Evolutionary conservation across 352 stramenopile genomes (phyloP).

Genomic region (Phytophthora nicotianae): DNA sequence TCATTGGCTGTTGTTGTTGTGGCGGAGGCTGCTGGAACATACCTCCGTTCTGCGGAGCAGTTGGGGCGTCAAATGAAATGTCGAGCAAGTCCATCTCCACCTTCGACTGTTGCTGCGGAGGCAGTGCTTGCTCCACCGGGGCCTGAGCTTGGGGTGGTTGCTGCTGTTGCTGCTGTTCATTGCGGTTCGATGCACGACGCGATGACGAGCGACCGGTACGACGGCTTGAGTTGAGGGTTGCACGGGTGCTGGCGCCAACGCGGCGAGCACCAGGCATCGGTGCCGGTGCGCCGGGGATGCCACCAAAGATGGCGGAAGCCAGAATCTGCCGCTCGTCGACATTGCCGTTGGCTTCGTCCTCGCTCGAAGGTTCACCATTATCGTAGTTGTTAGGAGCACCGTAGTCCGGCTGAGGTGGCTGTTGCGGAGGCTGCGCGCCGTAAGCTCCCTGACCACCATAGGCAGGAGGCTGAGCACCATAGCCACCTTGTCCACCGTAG

Average conservation of each 20-base stretch:
- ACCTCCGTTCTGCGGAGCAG: conserved; percentile 37
- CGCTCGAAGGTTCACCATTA: conserved; percentile 52
- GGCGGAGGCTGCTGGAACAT: conserved; percentile 44
- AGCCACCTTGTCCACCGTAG: conserved; percentile 44
- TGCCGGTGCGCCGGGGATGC: conserved; percentile 83
- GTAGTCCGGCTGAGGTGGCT: conserved; percentile 52
- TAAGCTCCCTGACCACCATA: conserved; percentile 47
- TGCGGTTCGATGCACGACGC: conserved; percentile 40
- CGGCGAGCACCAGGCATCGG: conserved; percentile 52
- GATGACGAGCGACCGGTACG: conserved; percentile 28
- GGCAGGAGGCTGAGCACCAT: conserved; percentile 40
- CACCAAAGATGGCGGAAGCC: conserved; percentile 97
- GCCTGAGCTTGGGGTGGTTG: conserved; percentile 36
- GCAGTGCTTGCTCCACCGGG: conserved; percentile 37
- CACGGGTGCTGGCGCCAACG: conserved; percentile 27
- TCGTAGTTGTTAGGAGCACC: conserved; percentile 44
- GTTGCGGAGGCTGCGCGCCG: conserved; percentile 35
- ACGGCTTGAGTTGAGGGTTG: conserved; percentile 38
- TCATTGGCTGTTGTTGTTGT: conserved; percentile 43
- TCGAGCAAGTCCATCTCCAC: conserved; percentile 85
- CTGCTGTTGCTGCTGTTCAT: conserved; percentile 44
- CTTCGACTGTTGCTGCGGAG: conserved; percentile 43
- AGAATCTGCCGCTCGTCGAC: conserved; percentile 87
- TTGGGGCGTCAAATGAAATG: conserved; percentile 76
- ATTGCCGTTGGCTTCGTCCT: conserved; percentile 36